Conservation (phyloP, 192 early-diverging fungal genomes). For the Backusella australiensis region DNA sequence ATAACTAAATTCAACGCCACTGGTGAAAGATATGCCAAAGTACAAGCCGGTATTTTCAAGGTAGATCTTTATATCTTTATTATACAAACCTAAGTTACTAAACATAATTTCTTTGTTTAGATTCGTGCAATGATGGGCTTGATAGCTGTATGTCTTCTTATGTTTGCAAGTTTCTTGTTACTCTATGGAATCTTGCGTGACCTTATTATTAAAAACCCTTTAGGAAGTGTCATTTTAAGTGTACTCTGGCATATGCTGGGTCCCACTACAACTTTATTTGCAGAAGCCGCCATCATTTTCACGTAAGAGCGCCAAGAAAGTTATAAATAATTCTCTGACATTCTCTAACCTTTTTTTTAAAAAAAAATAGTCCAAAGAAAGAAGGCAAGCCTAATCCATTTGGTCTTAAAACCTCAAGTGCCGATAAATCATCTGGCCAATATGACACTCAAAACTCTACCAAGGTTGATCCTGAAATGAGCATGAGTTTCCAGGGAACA, state of each 20-base stretch:
- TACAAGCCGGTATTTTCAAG: conserved; percentile 26
- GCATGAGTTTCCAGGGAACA: conserved; percentile 11
- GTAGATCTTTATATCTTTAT: neutral
- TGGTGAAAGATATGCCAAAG: conserved; percentile 17
- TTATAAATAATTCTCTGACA: neutral
- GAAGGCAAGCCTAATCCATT: neutral
- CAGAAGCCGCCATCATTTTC: conserved; percentile 27
- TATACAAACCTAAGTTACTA: neutral
- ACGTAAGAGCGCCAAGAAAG: conserved; percentile 5
- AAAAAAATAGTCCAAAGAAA: conserved; percentile 10
- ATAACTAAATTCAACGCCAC: conserved; percentile 14
- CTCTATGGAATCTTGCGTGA: conserved; percentile 35
- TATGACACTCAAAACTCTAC: neutral
- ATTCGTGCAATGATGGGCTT: conserved; percentile 23
- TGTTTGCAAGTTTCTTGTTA: conserved; percentile 27
- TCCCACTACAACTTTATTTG: conserved; percentile 11
- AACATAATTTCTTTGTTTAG: neutral
- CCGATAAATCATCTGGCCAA: neutral
- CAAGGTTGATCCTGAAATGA: neutral
- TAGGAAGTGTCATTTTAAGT: conserved; percentile 16
- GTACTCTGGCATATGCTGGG: conserved; percentile 30
- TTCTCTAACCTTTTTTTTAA: neutral
- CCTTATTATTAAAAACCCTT: conserved; percentile 16
- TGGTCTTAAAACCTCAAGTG: conserved; percentile 16
- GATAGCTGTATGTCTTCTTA: conserved; percentile 17